Base-by-base conservation (phyloP, 2,329 filamentous ascomycete species). In the Lasiodiplodia citricola region DNA sequence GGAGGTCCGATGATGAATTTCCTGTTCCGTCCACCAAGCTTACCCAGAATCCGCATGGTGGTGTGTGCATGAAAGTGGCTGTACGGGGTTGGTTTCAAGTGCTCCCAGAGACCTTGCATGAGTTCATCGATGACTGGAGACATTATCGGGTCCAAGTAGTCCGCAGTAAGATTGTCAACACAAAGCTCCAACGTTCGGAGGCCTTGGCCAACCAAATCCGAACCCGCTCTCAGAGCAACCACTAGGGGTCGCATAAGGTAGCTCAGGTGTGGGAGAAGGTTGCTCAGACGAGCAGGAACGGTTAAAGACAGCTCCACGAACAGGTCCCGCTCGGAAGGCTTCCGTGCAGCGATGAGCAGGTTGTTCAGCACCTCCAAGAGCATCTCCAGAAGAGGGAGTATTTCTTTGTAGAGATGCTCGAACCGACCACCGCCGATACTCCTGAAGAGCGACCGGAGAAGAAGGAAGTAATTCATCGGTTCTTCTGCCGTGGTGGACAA, bases 141-240 rank as follows among this genome's bases (percentile, higher is more conserved):
- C 95, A 99, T 99, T 75, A 99, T 98, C 0, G 96, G 96, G 74
- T 99, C 96, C 16, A 99, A 84, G 76, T 99, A 99, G 75, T 99
- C 96, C 0, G 96, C 95, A 0, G 96, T 99, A 0, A 99, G 86
- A 74, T 99, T 99, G 72, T 99, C 96, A 21, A 99, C 96, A 75
- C 96, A 99, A 2, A 99, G 87, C 76, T 99, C 96, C 5, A 99
- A 83, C 0, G 96, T 99, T 35, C 96, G 87, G 7, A 99, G 84
- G 0, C 96, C 96, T 79, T 99, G 96, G 0, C 94, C 94, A 21
- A 99, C 95, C 50, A 99, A 87, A 72, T 99, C 96, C 1, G 92
- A 94, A 16, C 95, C 94, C 21, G 94, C 94, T 68, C 94, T 89
- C 64, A 99, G 83, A 10, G 96, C 96, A 69, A 99, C 94, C n/a